Conservation (phyloP, 306 rosid species). For the Vigna angularis region DNA sequence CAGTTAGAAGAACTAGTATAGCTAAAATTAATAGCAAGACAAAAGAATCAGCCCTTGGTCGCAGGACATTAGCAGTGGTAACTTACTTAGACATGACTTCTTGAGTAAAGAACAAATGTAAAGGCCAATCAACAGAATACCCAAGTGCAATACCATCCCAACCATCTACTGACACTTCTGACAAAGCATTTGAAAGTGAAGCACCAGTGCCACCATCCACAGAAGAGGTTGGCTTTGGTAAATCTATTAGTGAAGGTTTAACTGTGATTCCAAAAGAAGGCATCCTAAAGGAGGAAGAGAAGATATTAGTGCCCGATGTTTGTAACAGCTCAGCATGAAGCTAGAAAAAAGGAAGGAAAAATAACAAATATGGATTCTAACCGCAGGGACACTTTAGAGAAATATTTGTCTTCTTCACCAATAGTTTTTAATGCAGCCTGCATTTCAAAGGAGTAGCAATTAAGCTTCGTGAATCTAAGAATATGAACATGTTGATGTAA, state of each 20-base stretch:
- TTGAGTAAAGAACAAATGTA: constrained; percentile 94
- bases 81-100: constrained; percentile 96
- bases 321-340: constrained; percentile 40
- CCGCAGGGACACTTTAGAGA: constrained; percentile 88
- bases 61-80: constrained; percentile 36
- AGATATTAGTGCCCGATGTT: constrained; percentile 34
- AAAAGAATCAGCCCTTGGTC: constrained; percentile 38
- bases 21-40: constrained; percentile 32
- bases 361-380: constrained; percentile 46
- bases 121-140: constrained; percentile 97
- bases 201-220: constrained; percentile 60
- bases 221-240: constrained; percentile 59
- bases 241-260: constrained; percentile 71
- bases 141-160: constrained; percentile 98
- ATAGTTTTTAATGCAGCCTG: constrained; percentile 95
- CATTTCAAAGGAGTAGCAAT: constrained; percentile 47
- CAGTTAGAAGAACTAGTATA: constrained; percentile 2
- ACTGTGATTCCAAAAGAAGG: constrained; percentile 85
- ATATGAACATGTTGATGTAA: constrained; percentile 34
- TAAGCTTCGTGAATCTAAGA: constrained; percentile 35
- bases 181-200: constrained; percentile 55
- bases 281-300: constrained; percentile 66
- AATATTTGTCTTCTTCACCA: constrained; percentile 90
- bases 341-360: constrained; percentile 17
- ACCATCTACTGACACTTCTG: constrained; percentile 81